Percentiles rank a stretch among this genome's conserved stretches.
These are phyloP conservation scores for Immersiella caudata DNA, from an alignment of 495 filamentous ascomycete genomes.

Conservation along the genomic window DNA sequence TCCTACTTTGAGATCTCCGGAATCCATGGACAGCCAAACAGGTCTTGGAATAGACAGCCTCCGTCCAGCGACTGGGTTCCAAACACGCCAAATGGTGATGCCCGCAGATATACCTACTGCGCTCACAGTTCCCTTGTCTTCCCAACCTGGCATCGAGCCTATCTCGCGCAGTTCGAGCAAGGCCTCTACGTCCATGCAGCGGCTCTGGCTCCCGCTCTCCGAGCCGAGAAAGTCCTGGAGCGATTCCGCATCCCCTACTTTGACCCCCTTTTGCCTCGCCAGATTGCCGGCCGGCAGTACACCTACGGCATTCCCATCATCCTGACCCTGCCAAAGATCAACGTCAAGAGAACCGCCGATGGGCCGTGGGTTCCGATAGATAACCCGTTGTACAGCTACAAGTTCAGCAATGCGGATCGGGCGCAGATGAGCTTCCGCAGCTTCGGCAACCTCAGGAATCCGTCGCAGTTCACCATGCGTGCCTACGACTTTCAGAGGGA, in stretches of 20 bases:
- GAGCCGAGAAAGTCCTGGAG: not conserved
- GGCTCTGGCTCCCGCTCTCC: not conserved
- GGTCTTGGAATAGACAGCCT: not conserved
- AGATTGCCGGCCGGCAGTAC: not conserved
- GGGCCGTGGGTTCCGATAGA: not conserved
- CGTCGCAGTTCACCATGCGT: not conserved
- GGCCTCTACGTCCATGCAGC: constrained; percentile 5
- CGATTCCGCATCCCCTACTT: constrained; percentile 5
- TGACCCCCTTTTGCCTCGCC: constrained; percentile 1
- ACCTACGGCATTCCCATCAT: constrained; percentile 9
- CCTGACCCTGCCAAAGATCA: not conserved
- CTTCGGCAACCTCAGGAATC: not conserved
- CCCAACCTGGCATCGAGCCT: constrained; percentile 7
- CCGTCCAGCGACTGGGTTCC: not conserved
- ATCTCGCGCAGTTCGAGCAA: constrained; percentile 8
- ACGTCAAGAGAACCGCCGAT: constrained; percentile 5
- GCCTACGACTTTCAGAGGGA: constrained; percentile 4
- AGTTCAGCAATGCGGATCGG: constrained; percentile 2
- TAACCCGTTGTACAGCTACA: not conserved
- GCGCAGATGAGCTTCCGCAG: not conserved
- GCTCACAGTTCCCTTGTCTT: constrained; percentile 4
- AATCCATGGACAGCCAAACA: constrained; percentile 1
- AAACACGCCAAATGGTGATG: not conserved
- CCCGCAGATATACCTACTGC: constrained; percentile 1
- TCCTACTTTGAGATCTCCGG: constrained; percentile 3